Base-by-base conservation (phyloP, 805 yeast genomes). In the Candida argentea region DNA sequence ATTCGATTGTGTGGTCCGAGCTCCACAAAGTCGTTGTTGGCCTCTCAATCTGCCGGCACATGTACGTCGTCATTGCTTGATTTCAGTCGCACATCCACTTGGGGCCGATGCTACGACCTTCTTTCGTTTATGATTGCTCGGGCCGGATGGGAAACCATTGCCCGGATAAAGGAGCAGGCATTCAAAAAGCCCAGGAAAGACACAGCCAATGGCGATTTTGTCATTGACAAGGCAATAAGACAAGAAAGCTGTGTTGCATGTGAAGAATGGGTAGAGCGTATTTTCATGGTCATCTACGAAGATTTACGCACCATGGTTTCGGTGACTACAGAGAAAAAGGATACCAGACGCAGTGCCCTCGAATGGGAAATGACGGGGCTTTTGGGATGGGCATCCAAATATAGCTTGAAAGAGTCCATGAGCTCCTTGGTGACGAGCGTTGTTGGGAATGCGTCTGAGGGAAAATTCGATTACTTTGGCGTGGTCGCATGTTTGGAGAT, bases 101-200 rank as follows among this genome's bases (percentile, higher is more conserved):
- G 65, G 65, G 67, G 67, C 6, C 45, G 62, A 24, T 43, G 55
- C 29, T 89, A 84, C 48, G 77, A 76, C 24, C 52, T 86, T 31
- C 52, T 89, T 32, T 74, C 93, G 4, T 61, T 73, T 6, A 67
- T 91, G 38, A 73, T 76, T 3, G 67, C 76, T 12, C 55, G 65
- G 14, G 59, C 76, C 22, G 95, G 95, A 4, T 89, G 98, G 98
- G 84, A 83, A 40, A 70, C 67, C 20, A 51, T 85, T 20, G 62
- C 87, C 38, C 59, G 62, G 32, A 44, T 76, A 21, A 71, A 95
- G 33, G 73, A 86, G 1, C 57, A 64, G 12, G 75, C 81, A 1
- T 89, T 89, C 53, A 73, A 30, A 3, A 18, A 18, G 20, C 20
- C 20, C 9, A 37, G 36, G 16, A 25, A 26, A 17, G 29, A 38